These are phyloP conservation scores for Penicillium sp. DNA, from an alignment of 2,329 filamentous ascomycete genomes.

Conservation along the genomic window DNA sequence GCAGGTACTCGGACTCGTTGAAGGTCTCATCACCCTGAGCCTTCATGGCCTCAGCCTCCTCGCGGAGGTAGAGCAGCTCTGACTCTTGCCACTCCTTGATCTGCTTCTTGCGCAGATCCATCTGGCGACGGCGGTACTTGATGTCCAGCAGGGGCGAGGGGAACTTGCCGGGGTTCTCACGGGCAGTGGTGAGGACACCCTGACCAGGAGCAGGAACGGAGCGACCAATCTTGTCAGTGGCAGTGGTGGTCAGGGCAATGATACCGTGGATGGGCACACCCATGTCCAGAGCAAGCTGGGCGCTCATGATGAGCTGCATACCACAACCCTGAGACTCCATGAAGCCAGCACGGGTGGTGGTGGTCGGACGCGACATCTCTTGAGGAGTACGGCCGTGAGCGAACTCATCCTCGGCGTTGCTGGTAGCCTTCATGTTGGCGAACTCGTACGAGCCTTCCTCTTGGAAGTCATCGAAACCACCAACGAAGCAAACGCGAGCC, in stretches of 20 bases:
- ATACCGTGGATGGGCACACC: constrained; percentile 97
- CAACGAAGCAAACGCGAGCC: constrained; percentile 94
- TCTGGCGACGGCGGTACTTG: constrained; percentile 93
- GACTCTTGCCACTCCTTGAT: constrained; percentile 97
- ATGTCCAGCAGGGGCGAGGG: constrained; percentile 95
- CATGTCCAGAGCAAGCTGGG: constrained; percentile 94
- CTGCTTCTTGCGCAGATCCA: constrained; percentile 89
- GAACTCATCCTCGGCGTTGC: constrained; percentile 96
- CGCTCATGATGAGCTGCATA: constrained; percentile 98
- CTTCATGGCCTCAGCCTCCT: constrained; percentile 91
- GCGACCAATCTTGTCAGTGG: constrained; percentile 98
- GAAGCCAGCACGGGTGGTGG: constrained; percentile 95
- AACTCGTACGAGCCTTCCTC: constrained; percentile 99
- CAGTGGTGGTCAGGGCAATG: constrained; percentile 88
- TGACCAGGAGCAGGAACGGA: constrained; percentile 96
- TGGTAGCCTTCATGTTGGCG: constrained; percentile 99
- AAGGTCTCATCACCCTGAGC: constrained; percentile 71
- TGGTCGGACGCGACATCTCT: constrained; percentile 98
- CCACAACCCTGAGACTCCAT: constrained; percentile 99
- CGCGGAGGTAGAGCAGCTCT: constrained; percentile 88
- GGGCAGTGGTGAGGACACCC: constrained; percentile 93
- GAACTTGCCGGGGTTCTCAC: constrained; percentile 88
- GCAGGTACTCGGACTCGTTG: constrained; percentile 80
- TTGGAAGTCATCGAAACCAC: constrained; percentile 98
- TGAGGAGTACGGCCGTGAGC: constrained; percentile 90